phyloP scores from a whole-genome alignment of 2,329 filamentous ascomycete species.

The Thyridium curvatum region DNA sequence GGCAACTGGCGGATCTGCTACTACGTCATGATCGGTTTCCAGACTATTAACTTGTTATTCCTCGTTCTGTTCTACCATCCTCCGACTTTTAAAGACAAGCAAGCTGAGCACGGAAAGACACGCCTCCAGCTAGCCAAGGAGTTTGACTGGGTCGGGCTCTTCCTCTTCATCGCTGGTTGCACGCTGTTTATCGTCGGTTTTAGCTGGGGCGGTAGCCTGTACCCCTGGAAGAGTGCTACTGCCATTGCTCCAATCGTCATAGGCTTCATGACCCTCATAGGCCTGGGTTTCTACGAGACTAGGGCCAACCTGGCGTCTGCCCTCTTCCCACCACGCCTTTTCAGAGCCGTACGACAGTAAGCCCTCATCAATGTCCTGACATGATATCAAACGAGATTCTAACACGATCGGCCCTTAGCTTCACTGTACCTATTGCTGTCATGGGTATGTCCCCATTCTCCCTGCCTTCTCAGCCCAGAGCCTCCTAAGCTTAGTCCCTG shows the following conservation, averaged over 20 bases:
- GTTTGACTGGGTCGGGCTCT: constrained; percentile 3
- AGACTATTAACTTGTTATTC: background rate
- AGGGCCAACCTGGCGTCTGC: constrained; percentile 18
- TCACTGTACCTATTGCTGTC: no score
- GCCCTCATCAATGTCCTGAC: no score
- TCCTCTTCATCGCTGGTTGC: background rate
- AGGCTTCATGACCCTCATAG: constrained; percentile 18
- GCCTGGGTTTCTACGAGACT: constrained; percentile 19
- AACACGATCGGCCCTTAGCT: no score
- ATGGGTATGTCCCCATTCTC: no score
- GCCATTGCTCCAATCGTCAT: constrained; percentile 21
- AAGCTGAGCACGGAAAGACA: background rate
- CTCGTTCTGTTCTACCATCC: constrained; percentile 6
- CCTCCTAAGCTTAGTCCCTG: no score
- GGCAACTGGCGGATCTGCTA: background rate
- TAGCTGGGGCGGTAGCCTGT: constrained; percentile 1
- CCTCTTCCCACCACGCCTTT: constrained; percentile 21
- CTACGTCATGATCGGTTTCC: constrained; percentile 1
- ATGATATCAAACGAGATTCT: no score
- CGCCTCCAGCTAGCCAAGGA: background rate
- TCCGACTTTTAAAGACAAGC: constrained; percentile 1
- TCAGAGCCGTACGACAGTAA: constrained; percentile 6
- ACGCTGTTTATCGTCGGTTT: constrained; percentile 1
- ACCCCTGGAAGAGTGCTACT: constrained; percentile 8
- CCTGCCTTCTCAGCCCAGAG: no score